Base-by-base conservation (phyloP, 345 rosid genomes). In the Syzygium oleosum region DNA sequence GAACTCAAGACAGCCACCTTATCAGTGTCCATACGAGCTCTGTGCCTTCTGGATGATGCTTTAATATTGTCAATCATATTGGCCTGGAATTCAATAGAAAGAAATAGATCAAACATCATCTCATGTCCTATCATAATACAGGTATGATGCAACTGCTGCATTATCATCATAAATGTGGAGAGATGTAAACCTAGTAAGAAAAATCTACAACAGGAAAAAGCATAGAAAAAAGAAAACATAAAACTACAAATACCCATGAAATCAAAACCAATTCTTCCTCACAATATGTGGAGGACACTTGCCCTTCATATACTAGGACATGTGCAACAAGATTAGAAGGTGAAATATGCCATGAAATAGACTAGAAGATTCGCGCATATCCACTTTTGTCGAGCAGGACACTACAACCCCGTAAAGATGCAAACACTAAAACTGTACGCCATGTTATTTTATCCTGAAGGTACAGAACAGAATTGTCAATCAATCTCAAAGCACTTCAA, bases 1-100 rank as follows among this genome's bases (percentile, higher is more conserved):
- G 99, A 98, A 90, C 91, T 93, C 88, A 96, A 89, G 90, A 93
- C 96, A 58, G 94, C 92, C 59, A 93, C 88, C 93, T 94, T 97
- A 85, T 95, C 96, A 73, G 92, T 77, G 89, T 96, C 98, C 86
- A 91, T 92, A 85, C 51, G 92, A 87, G 94, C 93, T 92, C 89
- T 92, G 91, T 87, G 93, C 91, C 92, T 93, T 25, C 85, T n/a
- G 4, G 96, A 63, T 51, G 94, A 88, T 54, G 85, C 89, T 80
- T 89, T 90, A 51, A 95, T 89, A 88, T 90, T 84, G 77, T 90
- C 92, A 84, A 96, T 94, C 54, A 97, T 90, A 87, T 91, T 91
- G 87, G 96, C 98, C 99, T 96, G 88, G 58, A 84, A n/a, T 19
- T 55, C 80, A 92, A 85, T 89, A 86, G 19, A 86, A 86, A 54